phyloP scores from a whole-genome alignment of 371 early-diverging fungal genomes.

The Rhizopus delemar region DNA sequence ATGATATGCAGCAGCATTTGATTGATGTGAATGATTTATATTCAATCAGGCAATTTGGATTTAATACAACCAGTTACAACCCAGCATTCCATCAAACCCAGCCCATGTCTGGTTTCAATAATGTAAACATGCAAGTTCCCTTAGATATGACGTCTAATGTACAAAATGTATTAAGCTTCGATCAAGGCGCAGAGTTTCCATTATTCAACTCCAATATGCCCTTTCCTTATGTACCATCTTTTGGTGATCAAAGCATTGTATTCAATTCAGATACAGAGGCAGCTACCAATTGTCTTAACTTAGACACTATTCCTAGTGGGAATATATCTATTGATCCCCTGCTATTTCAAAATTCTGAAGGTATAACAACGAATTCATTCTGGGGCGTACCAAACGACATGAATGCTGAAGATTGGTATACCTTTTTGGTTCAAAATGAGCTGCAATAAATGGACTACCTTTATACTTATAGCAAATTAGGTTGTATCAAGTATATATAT shows the following conservation, averaged over 20 bases:
- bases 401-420: conserved; percentile 43
- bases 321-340: too few species aligned
- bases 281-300: not conserved
- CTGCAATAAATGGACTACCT: not conserved
- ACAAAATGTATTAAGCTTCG: too few species aligned
- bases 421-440: conserved; percentile 24
- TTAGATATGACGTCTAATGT: not conserved
- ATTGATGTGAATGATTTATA: conserved; percentile 2
- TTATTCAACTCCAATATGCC: not conserved
- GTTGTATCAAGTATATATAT: too few species aligned
- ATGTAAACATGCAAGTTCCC: not conserved
- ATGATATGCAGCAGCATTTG: not conserved
- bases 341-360: conserved; percentile 10
- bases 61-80: not conserved
- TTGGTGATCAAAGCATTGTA: not conserved
- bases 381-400: conserved; percentile 48
- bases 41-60: conserved; percentile 24
- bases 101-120: not conserved
- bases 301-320: too few species aligned
- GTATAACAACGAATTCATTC: conserved; percentile 44
- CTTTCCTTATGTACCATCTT: not conserved
- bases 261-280: not conserved
- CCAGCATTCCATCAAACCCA: not conserved
- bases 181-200: too few species aligned
- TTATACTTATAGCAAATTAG: too few species aligned